Evolutionary conservation across 2,329 filamentous ascomycete genomes (phyloP), one percentile per base, ranked within the genome.

Genomic region (Ophiostoma sp.): DNA sequence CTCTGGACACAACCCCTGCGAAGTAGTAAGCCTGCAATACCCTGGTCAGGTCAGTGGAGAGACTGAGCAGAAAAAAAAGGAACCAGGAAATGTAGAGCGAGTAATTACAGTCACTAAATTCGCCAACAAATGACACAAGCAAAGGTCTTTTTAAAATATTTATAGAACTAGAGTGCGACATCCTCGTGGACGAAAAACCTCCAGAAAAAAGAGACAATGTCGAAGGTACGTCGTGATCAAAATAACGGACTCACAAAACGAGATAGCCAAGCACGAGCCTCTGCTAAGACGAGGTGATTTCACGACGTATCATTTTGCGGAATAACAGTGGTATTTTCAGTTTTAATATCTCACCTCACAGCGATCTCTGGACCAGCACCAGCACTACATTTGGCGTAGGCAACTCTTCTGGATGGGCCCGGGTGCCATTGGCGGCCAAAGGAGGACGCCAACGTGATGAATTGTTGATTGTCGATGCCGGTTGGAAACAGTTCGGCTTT

Each of bases 301-400:
- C n/a, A 57, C 31, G 48, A 70, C 50, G 68, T 70, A 42, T 57
- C 68, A 70, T 57, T 70, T 17, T 25, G 61, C 39, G 36, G 50
- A 68, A 68, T 50, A 68, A 57, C 50, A 15, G 68, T 70, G 50
- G 68, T 57, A 70, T 57, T 59, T 42, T 57, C 25, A 42, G 17
- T 33, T 31, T 22, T 50, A 33, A 50, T 48, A 50, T 68, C 64
- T 33, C 64, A 68, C 25, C 12, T 48, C 57, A n/a, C 61, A 66
- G 19, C 22, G 36, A 19, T 39, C n/a, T 28, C 12, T 45, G 61
- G 59, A 6, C n/a, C 50, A 28, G 22, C 9, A 7, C 39, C 61
- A 45, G 45, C 22, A 66, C 61, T 12, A 39, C 22, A 45, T 45
- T 17, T 66, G 61, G 61, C 61, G 22, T 63, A 45, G 61, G 61